Evolutionary conservation across 257 asterid species (phyloP), one percentile per base, ranked within the genome.

Genomic region (Euphrasia confusa): DNA sequence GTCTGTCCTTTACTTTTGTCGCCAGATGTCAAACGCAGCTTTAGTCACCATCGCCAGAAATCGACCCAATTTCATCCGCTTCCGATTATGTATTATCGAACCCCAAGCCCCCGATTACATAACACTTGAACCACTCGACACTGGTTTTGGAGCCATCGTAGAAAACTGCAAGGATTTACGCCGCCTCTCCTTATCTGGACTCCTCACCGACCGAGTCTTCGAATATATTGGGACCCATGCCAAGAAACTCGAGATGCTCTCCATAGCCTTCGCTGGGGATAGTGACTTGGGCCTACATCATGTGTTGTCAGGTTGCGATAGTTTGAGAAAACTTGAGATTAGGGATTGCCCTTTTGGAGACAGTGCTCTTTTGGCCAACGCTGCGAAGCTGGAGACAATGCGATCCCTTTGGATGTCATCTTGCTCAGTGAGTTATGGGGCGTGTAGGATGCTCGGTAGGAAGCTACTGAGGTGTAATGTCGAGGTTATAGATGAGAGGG

Each of bases 341-440:
- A 75, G 95, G 78, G 95, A 89, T 67, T 89, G 95, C 56, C 91
- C 97, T 3, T 89, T 89, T 26, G 95, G 97, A 68, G 97, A 89
- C 83, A 80, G 83, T 71, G 95, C 97, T 71, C 83, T 89, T 65
- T 68, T 89, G 80, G 94, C 91, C 39, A 89, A 89, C 72, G 90
- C 91, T 74, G 77, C 84, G 40, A 89, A 82, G 85, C 87, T 89
- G 68, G 94, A 83, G 88, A 83, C 94, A 82, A 89, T 89, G 97
- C 95, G 97, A 89, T 89, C 97, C 97, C 97, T 89, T 89, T 89
- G 97, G 97, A 89, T 89, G 95, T 89, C 97, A 60, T 81, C 95
- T 58, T 90, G 97, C 77, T 78, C 71, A 21, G 93, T 90, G n/a
- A 90, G 89, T 79, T 90, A 69, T 58, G 90, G 87, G 73, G 97